phyloP scores from a whole-genome alignment of 805 yeast genomes.

The Sungouiella blattae region DNA sequence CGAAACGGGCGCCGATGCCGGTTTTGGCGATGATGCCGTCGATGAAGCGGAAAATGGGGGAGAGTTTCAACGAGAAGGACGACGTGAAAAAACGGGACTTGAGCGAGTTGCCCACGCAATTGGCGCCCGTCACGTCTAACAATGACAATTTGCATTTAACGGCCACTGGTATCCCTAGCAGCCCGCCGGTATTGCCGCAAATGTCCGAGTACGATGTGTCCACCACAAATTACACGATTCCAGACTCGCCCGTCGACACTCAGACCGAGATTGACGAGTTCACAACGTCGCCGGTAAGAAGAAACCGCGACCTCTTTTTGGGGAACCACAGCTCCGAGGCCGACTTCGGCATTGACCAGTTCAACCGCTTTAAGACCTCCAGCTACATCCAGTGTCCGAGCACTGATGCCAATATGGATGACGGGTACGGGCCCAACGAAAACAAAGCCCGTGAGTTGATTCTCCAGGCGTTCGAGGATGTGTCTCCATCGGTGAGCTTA shows the following conservation, averaged over 20 bases:
- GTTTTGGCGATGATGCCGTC: slow-evolving; percentile 24
- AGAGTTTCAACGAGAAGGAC: slow-evolving; percentile 40
- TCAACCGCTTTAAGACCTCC: slow-evolving; percentile 36
- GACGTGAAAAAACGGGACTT: slow-evolving; percentile 27
- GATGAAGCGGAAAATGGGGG: slow-evolving; percentile 41
- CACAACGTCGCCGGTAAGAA: slow-evolving; percentile 11
- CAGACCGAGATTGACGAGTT: background rate
- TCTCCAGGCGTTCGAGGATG: slow-evolving; percentile 46
- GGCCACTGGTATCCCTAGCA: slow-evolving; percentile 27
- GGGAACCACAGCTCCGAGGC: slow-evolving; percentile 31
- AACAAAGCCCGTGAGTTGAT: slow-evolving; percentile 40
- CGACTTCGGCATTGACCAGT: slow-evolving; percentile 51
- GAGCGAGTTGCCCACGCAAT: background rate
- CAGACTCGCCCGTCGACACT: slow-evolving; percentile 24
- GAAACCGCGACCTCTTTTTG: slow-evolving; percentile 1
- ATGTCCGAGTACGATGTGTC: slow-evolving; percentile 30
- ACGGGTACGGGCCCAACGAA: slow-evolving; percentile 14
- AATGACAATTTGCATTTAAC: background rate
- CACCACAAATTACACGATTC: slow-evolving; percentile 18
- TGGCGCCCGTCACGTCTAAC: background rate
- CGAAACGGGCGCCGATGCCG: slow-evolving; percentile 16
- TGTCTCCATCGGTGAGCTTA: slow-evolving; percentile 40
- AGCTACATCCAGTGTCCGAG: slow-evolving; percentile 27
- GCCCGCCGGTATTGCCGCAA: slow-evolving; percentile 37
- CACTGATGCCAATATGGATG: slow-evolving; percentile 27